Evolutionary conservation across 2,329 filamentous ascomycete species (phyloP).

Genomic region (Hansfordia pulvinata): DNA sequence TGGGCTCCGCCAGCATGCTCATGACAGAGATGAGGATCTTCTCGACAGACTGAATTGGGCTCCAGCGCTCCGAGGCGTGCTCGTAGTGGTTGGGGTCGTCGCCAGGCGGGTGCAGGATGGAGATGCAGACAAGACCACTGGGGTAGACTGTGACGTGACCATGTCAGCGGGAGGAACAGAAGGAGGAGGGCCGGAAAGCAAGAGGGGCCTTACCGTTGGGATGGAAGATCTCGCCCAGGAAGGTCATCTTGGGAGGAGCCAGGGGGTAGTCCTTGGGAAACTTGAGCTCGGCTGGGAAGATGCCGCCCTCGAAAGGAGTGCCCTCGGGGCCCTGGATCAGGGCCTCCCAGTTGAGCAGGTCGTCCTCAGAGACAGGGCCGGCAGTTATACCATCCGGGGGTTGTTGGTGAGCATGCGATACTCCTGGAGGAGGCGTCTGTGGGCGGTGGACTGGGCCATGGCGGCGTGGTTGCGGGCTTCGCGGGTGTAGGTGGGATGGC

Average conservation of each 20-base stretch:
- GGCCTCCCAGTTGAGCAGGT: conserved; percentile 93
- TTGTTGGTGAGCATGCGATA: conserved; percentile 90
- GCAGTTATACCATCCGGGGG: conserved; percentile 97
- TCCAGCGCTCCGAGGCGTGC: conserved; percentile 90
- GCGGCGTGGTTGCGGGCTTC: too few species aligned
- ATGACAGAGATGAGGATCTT: conserved; percentile 96
- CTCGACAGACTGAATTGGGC: conserved; percentile 91
- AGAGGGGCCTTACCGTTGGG: conserved; percentile 59
- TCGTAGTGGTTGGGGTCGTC: conserved; percentile 99
- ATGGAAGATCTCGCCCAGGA: conserved; percentile 88
- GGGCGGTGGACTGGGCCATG: conserved; percentile 50
- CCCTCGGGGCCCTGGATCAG: conserved; percentile 90
- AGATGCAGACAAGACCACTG: conserved; percentile 89
- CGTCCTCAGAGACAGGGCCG: conserved; percentile 84
- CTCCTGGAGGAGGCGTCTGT: conserved; percentile 83
- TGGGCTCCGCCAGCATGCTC: conserved; percentile 96
- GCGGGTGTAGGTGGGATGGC: too few species aligned
- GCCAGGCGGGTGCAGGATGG: conserved; percentile 91
- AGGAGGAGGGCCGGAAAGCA: conserved; percentile 2
- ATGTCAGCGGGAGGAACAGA: conserved; percentile 1
- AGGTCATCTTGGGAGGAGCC: conserved; percentile 90
- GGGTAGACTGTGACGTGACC: conserved; percentile 55
- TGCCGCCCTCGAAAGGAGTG: conserved; percentile 89
- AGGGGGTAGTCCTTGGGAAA: conserved; percentile 97
- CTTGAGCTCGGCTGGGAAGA: conserved; percentile 88